Conservation (phyloP, 2,329 filamentous ascomycete species). For the Chaetomium sp. region DNA sequence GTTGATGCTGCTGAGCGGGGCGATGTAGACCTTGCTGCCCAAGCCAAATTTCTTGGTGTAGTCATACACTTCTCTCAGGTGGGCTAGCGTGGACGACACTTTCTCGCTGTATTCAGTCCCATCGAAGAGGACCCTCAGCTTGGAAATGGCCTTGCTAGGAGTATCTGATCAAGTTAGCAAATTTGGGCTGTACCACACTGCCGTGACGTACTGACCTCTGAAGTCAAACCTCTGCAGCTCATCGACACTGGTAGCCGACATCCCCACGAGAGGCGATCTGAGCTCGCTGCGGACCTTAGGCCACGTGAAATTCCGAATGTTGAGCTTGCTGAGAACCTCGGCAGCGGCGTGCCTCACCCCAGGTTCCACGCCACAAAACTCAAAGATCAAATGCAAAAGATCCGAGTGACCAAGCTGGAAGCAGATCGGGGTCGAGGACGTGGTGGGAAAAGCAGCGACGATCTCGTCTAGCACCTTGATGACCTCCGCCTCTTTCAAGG, state of each 20-base stretch:
- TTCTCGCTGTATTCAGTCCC: constrained; percentile 70
- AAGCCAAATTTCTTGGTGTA: constrained; percentile 78
- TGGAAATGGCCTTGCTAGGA: constrained; percentile 59
- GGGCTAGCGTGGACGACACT: constrained; percentile 73
- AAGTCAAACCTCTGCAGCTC: constrained; percentile 92
- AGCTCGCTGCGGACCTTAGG: constrained; percentile 80
- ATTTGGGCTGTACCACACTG: background rate
- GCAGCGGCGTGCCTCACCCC: constrained; percentile 72
- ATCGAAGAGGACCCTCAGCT: constrained; percentile 62
- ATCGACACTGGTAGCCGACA: constrained; percentile 87
- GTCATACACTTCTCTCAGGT: constrained; percentile 75
- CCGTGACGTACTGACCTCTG: constrained; percentile 56
- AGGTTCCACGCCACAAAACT: constrained; percentile 77
- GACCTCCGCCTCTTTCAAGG: constrained; percentile 88
- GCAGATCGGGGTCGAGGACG: constrained; percentile 73
- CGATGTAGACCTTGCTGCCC: constrained; percentile 77
- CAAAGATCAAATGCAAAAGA: constrained; percentile 83
- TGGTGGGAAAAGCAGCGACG: constrained; percentile 74
- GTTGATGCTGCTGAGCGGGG: constrained; percentile 83
- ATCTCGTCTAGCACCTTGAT: constrained; percentile 95
- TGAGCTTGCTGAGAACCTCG: constrained; percentile 82
- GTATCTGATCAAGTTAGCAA: constrained; percentile 47
- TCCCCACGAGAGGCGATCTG: constrained; percentile 75
- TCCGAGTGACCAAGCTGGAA: constrained; percentile 90
- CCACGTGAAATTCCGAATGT: constrained; percentile 79